Evolutionary conservation across 768 basidiomycete genomes (phyloP), one percentile per base, ranked within the genome.

Genomic region (Pisolithus microcarpus): DNA sequence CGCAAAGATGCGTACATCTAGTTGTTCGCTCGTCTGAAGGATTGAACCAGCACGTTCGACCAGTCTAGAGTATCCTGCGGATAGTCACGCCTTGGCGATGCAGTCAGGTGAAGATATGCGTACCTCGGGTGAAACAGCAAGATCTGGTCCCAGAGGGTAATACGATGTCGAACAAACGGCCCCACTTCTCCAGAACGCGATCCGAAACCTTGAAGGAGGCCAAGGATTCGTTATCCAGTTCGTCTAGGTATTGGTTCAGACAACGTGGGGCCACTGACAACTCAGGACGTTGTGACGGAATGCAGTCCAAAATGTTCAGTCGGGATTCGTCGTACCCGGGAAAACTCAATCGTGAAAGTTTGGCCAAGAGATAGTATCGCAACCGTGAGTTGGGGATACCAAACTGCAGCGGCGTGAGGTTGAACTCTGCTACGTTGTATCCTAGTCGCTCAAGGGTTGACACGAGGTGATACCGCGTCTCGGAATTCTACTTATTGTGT

Each of bases 91-190:
- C 8, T 19, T 18, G 19, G 30, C 3, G 19, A 7, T 24, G 36
- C 24, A 10, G 46, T 18, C 24, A 28, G 43, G 31, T 26, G 15
- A 21, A 24, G 23, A 44, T 24, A 7, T 19, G 8, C 18, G 10
- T 56, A 87, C 87, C 86, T 68, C 88, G 70, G 16, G 88, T 91
- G 62, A 91, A 91, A 63, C 89, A 91, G 56, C 89, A 91, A 1
- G 80, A 81, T 42, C 85, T 71, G 36, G 62, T 65, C 26, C 78
- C 69, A 9, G 79, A 81, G 0, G 86, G 85, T 9, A 76, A 61
- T 10, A 88, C 84, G 43, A 91, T 88, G 56, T 91, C 89, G 58
- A 91, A 91, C 23, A 90, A 66, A 24, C 82, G 73, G 3, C 86
- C 87, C 85, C 88, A 90, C 67, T 84, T 88, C 56, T 64, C 57